Base-by-base conservation (phyloP, 805 yeast species). In the Candida silvicultrix region DNA sequence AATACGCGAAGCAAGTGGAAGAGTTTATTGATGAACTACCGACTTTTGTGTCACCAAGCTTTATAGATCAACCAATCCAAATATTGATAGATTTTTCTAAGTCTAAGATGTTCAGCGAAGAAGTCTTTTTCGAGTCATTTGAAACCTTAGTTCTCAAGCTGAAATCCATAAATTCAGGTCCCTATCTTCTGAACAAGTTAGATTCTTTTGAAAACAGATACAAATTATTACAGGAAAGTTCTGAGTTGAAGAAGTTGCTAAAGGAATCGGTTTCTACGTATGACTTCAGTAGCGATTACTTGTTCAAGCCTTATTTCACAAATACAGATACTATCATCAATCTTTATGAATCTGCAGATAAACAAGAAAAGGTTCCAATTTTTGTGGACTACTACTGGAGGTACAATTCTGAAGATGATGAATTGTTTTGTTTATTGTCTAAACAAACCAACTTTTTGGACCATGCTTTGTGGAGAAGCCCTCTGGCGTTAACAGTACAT, bases 11-110 rank as follows among this genome's bases (percentile, higher is more conserved):
- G 0, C 57, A 59, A n/a, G 56, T 79, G 1, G 52, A 57, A 0
- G 55, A 57, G 3, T 63, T 73, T 38, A 49, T 74, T 16, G 53
- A 54, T 18, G 63, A 63, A 15, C 16, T 76, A 7, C 69, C 74
- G 5, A 52, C 57, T 2, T 58, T 59, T 49, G 48, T 73, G 6
- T 60, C 67, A 0, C 54, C 62, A 6, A 40, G 47, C 0, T 59
- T 61, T 16, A 53, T 64, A 41, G 68, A 64, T 4, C 40, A 44
- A 10, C 68, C 72, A 2, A 51, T 73, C 14, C 43, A 50, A 1
- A 49, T 73, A 4, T 45, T 76, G 38, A 50, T 58, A 2, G 44
- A 53, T 7, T 71, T 66, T 43, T 50, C 74, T 16, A 56, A 62
- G 18, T 58, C 65, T 14, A 43, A 44, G 1, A 45, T 60, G 2